phyloP scores from a whole-genome alignment of 2,329 filamentous ascomycete genomes.

The Aspergillus thermomutatus region DNA sequence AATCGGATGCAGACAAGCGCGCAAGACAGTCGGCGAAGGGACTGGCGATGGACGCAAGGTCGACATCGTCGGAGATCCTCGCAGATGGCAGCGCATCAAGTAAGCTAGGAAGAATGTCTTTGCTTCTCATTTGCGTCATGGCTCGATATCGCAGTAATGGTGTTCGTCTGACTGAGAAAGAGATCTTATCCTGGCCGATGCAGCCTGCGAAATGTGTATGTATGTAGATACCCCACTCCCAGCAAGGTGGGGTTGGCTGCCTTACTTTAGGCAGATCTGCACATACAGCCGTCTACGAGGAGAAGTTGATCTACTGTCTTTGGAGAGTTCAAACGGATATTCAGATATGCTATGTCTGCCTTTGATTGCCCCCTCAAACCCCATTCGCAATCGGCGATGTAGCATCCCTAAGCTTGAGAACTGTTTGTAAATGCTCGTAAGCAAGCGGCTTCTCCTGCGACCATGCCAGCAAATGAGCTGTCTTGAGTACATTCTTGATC shows the following conservation, averaged over 20 bases:
- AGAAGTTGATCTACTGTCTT: not conserved
- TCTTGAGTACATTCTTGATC: constrained; percentile 47
- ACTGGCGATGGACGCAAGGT: not conserved
- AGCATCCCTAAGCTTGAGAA: constrained; percentile 13
- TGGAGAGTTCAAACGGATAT: not conserved
- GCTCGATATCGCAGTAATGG: not conserved
- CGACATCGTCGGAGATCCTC: not conserved
- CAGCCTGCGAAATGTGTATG: too few relatives aligned
- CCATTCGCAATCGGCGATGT: not conserved
- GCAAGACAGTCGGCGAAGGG: not conserved
- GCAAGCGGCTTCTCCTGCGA: constrained; percentile 14
- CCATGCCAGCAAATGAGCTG: constrained; percentile 39
- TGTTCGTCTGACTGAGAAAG: too few relatives aligned
- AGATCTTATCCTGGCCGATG: too few relatives aligned
- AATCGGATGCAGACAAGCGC: not conserved
- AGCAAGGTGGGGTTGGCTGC: too few relatives aligned
- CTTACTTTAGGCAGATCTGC: too few relatives aligned
- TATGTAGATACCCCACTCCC: too few relatives aligned
- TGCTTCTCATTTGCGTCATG: not conserved
- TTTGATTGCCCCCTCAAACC: not conserved
- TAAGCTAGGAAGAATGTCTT: not conserved
- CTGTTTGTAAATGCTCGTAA: constrained; percentile 19
- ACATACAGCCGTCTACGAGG: not conserved
- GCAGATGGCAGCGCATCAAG: not conserved
- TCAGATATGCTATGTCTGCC: not conserved